Evolutionary conservation across 1,139 yeast species (phyloP).

Genomic region (Pneumocystis carinii): DNA sequence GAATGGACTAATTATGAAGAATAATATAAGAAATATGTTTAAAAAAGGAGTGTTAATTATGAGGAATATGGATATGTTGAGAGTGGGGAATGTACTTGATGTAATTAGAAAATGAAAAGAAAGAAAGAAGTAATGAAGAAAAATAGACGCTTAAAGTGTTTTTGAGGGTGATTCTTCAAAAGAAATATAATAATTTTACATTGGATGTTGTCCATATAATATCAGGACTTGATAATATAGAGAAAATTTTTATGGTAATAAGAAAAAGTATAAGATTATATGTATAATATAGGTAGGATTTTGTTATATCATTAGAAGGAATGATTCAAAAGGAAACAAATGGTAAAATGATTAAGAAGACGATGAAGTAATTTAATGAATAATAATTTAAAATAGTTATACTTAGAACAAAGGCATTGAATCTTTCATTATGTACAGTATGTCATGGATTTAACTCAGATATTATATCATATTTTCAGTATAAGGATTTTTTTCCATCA

Average conservation of each 20-base stretch:
- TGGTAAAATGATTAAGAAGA: background rate
- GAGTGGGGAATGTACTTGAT: conserved; percentile 11
- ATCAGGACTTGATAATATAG: conserved; percentile 26
- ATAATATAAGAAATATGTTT: conserved; percentile 9
- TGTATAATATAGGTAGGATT: conserved; percentile 1
- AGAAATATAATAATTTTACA: conserved; percentile 21
- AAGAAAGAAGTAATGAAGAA: background rate
- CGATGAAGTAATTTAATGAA: background rate
- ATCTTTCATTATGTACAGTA: conserved; percentile 23
- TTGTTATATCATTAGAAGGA: conserved; percentile 10
- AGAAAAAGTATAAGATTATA: too few species aligned
- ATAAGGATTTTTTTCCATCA: conserved; percentile 26
- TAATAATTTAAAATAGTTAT: conserved; percentile 6
- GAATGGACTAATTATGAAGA: background rate
- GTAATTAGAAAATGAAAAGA: conserved; percentile 4
- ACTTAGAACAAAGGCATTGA: conserved; percentile 22
- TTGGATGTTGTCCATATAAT: conserved; percentile 24
- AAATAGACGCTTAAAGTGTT: conserved; percentile 20
- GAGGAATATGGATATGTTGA: conserved; percentile 2
- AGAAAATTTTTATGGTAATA: conserved; percentile 19
- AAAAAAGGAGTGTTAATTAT: conserved; percentile 7
- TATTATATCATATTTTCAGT: conserved; percentile 24
- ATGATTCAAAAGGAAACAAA: conserved; percentile 11
- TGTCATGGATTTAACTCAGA: conserved; percentile 25
- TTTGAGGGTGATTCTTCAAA: conserved; percentile 21